Base-by-base conservation (phyloP, 1,284 basidiomycete genomes). In the Serendipita sp. region DNA sequence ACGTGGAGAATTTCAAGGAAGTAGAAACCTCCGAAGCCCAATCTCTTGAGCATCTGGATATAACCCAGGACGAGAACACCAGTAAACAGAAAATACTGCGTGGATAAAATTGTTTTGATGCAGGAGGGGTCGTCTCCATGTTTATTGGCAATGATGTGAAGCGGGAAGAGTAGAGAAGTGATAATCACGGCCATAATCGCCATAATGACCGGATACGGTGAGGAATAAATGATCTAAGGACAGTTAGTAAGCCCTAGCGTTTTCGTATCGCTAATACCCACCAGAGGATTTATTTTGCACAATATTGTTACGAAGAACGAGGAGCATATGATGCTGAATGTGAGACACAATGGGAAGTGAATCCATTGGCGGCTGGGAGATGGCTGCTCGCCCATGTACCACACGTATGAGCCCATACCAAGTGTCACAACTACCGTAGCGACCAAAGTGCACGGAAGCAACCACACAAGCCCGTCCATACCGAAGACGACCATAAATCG, bases 321-420 rank as follows among this genome's bases (percentile, higher is more conserved):
- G 65, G 85, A 80, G 2, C 78, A 67, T 4, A 72, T 76, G 3
- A 77, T 67, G 2, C 76, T 73, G 17, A 83, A 64, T 2, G 76
- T 61, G 32, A 86, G 67, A 0, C 82, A 77, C 1, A 82, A 67
- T 81, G 83, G 85, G 68, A 87, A 84, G 62, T 82, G 81, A 22
- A 72, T 70, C 71, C 78, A 78, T 34, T 58, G 22, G 53, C 22
- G 30, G 10, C 53, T 29, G 53, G 17, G 30, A 35, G 10, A 8
- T 29, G n/a, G 15, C 17, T 1, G 4, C 22, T 29, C 5, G 10
- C 53, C 53, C 10, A 10, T 29, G 53, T 22, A 58, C 53, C 53
- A 58, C 12, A 58, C 15, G 1, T 30, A 38, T 6, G 5, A 26
- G 8, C 53, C 53, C 10, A n/a, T 34, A 10, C 17, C 15, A 10